These are phyloP conservation scores for Lepidopterella palustris DNA, from an alignment of 495 filamentous ascomycete genomes.

Conservation along the genomic window DNA sequence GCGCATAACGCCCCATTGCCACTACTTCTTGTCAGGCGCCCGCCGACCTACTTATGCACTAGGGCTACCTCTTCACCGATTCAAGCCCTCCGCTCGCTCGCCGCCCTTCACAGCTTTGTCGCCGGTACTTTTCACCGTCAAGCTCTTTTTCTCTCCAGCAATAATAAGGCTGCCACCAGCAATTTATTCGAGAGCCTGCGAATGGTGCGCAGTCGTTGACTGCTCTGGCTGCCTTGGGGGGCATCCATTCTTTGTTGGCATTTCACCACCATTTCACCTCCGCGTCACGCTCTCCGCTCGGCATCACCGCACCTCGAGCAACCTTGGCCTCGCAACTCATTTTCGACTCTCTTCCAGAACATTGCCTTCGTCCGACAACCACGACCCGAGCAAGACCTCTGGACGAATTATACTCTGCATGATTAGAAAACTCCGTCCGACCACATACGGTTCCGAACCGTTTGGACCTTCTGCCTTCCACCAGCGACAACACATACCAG, in stretches of 20 bases:
- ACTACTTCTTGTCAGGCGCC: background rate
- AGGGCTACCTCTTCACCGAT: background rate
- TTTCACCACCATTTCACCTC: background rate
- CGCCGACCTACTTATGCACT: too few relatives aligned
- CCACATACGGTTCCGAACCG: constrained; percentile 9
- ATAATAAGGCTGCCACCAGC: background rate
- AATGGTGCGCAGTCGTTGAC: background rate
- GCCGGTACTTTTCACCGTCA: background rate
- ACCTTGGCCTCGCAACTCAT: background rate
- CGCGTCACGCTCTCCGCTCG: background rate
- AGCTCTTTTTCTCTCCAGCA: background rate
- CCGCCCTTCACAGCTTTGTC: background rate
- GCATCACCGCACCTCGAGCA: background rate
- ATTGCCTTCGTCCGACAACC: background rate
- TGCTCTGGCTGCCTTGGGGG: background rate
- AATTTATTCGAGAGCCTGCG: background rate
- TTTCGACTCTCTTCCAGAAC: background rate
- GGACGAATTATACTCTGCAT: background rate
- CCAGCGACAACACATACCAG: constrained; percentile 10
- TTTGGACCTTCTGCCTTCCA: background rate
- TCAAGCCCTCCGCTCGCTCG: background rate
- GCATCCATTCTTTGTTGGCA: background rate
- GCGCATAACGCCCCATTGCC: background rate
- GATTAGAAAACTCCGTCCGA: background rate
- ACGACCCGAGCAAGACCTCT: background rate